A percentile compares a stretch with the other conserved stretches of the same genome.
Conservation (phyloP, 768 basidiomycete species). For the Xerocomellus amylosporus region DNA sequence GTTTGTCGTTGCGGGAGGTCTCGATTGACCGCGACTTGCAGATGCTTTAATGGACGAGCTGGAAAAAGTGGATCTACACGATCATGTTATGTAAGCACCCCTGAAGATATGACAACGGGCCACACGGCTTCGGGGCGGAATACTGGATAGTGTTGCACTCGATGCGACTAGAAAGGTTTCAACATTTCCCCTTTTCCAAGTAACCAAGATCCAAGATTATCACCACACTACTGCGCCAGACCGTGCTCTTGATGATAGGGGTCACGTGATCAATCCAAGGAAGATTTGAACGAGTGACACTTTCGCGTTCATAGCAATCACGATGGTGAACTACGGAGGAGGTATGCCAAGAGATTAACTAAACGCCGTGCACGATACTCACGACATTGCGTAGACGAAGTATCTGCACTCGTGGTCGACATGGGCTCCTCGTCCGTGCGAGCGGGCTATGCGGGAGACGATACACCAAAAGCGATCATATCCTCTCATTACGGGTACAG, state of each 20-base stretch:
- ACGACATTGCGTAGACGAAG: constrained; percentile 66
- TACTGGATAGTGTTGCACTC: neutral
- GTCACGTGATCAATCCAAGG: constrained; percentile 10
- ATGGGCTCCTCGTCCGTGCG: constrained; percentile 87
- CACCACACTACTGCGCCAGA: neutral
- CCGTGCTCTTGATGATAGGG: too few species aligned
- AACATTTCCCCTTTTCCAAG: too few species aligned
- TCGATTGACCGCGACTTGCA: neutral
- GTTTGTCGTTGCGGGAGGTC: neutral
- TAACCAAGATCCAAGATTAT: neutral
- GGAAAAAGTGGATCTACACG: constrained; percentile 9
- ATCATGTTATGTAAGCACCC: constrained; percentile 18
- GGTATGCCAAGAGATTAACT: constrained; percentile 44
- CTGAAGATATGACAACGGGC: neutral
- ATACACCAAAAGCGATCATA: constrained; percentile 88
- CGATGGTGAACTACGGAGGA: constrained; percentile 86
- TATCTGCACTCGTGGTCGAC: constrained; percentile 95
- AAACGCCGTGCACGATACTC: neutral
- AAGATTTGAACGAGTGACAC: neutral
- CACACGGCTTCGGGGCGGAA: neutral
- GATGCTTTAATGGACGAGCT: neutral
- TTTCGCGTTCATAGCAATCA: neutral
- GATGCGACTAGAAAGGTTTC: neutral
- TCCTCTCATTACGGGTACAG: constrained; percentile 87
- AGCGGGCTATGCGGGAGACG: constrained; percentile 97